These are phyloP conservation scores for Blepharisma stoltei DNA, from an alignment of 73 alveolate genomes.

Conservation along the genomic window DNA sequence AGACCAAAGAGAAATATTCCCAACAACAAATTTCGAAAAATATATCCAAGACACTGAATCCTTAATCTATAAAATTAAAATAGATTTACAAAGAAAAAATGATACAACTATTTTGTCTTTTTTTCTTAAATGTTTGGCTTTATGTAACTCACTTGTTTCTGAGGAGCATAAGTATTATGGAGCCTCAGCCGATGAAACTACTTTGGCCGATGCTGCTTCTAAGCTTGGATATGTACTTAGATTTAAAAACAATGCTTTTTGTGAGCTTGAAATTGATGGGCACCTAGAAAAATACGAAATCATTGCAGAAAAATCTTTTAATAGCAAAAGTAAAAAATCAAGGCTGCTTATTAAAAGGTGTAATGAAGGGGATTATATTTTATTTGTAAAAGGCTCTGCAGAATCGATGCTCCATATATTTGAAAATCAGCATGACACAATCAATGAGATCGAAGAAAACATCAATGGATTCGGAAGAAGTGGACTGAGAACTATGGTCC, in stretches of 20 bases:
- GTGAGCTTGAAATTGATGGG: neutral
- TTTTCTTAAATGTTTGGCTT: slow-evolving; percentile 22
- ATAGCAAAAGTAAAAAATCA: neutral
- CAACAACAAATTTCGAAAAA: too few species aligned
- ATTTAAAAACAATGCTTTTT: neutral
- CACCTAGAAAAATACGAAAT: neutral
- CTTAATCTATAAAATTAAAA: too few species aligned
- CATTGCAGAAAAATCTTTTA: neutral
- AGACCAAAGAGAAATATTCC: too few species aligned
- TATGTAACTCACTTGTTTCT: neutral
- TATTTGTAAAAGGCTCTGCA: neutral
- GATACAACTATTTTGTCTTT: neutral
- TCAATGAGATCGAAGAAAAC: neutral
- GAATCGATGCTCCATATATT: neutral
- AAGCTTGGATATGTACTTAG: neutral
- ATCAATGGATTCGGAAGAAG: neutral
- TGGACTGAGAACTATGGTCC: slow-evolving; percentile 6
- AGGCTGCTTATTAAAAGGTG: neutral
- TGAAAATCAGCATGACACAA: neutral
- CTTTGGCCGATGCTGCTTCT: slow-evolving; percentile 30
- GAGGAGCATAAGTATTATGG: slow-evolving; percentile 14
- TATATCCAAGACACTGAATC: too few species aligned
- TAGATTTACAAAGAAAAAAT: too few species aligned
- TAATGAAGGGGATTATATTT: neutral
- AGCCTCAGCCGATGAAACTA: slow-evolving; percentile 22